phyloP scores from a whole-genome alignment of 2,329 filamentous ascomycete species.

The Tolypocladium tropicale region DNA sequence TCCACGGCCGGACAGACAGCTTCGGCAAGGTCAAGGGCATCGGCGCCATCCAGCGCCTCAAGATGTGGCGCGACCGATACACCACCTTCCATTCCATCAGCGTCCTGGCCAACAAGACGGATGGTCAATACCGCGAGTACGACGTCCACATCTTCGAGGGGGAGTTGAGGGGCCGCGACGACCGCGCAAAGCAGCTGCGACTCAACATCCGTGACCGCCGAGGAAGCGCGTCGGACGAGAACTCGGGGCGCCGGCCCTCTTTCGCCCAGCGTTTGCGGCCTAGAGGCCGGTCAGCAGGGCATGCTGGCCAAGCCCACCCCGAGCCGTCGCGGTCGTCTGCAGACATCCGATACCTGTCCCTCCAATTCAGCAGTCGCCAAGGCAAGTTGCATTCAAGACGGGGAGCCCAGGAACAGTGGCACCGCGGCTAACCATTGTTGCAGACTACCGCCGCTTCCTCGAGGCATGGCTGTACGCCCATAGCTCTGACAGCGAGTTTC shows the following conservation, averaged over 20 bases:
- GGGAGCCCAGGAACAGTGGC: not conserved
- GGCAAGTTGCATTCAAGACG: constrained; percentile 22
- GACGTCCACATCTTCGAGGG: constrained; percentile 35
- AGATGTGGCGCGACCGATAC: constrained; percentile 40
- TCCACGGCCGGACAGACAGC: constrained; percentile 35
- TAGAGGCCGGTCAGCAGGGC: constrained; percentile 21
- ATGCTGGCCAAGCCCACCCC: constrained; percentile 7
- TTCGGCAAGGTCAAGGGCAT: constrained; percentile 41
- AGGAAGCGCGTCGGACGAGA: constrained; percentile 27
- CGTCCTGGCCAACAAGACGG: constrained; percentile 35
- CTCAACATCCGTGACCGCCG: constrained; percentile 30
- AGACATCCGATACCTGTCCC: constrained; percentile 37
- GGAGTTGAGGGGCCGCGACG: constrained; percentile 34
- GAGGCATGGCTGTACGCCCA: constrained; percentile 36
- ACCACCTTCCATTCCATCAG: constrained; percentile 37
- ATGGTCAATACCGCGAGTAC: constrained; percentile 37
- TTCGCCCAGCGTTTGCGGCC: constrained; percentile 32
- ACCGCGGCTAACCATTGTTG: not conserved
- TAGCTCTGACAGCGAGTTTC: constrained; percentile 34
- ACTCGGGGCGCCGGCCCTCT: constrained; percentile 29
- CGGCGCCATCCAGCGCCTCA: constrained; percentile 40
- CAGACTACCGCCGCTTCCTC: constrained; percentile 36
- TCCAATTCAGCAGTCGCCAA: constrained; percentile 37
- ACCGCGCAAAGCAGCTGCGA: constrained; percentile 33
- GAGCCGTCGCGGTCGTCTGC: constrained; percentile 16